phyloP scores from a whole-genome alignment of 805 yeast species.

The Wickerhamomyces kurtzmanii region DNA sequence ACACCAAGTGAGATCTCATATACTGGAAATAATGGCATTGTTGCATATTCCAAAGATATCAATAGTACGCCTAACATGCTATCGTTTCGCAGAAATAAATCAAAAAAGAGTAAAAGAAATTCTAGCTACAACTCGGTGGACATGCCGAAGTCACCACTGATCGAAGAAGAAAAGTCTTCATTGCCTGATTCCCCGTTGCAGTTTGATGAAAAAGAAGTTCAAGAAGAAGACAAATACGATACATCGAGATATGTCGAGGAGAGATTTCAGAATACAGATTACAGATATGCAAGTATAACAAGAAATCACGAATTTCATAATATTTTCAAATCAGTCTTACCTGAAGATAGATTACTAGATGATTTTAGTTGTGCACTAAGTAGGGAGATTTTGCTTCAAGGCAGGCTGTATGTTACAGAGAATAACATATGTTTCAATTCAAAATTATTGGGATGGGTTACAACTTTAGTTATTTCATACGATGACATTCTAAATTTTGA shows the following conservation, averaged over 20 bases:
- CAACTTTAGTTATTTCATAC: constrained; percentile 63
- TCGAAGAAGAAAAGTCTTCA: constrained; percentile 7
- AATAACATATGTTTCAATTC: constrained; percentile 79
- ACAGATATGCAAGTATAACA: constrained; percentile 52
- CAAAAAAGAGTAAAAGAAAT: constrained; percentile 8
- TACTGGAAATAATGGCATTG: no score
- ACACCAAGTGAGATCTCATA: no score
- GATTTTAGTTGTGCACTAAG: constrained; percentile 89
- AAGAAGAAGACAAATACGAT: constrained; percentile 11
- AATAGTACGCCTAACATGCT: no score
- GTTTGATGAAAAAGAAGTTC: not conserved
- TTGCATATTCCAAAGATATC: no score
- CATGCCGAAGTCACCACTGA: constrained; percentile 11
- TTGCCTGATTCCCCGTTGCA: not conserved
- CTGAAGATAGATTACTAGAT: constrained; percentile 65
- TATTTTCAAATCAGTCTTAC: constrained; percentile 57
- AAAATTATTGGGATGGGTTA: constrained; percentile 83
- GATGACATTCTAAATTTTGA: constrained; percentile 67
- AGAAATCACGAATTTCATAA: constrained; percentile 73
- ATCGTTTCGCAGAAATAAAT: constrained; percentile 14
- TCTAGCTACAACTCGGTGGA: constrained; percentile 11
- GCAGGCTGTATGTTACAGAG: constrained; percentile 75
- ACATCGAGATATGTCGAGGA: constrained; percentile 46
- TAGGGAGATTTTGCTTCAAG: constrained; percentile 80
- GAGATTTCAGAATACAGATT: constrained; percentile 44